A percentile compares a stretch with the other conserved stretches of the same genome.
These are phyloP conservation scores for Striga asiatica DNA, from an alignment of 257 asterid species.

Conservation along the genomic window DNA sequence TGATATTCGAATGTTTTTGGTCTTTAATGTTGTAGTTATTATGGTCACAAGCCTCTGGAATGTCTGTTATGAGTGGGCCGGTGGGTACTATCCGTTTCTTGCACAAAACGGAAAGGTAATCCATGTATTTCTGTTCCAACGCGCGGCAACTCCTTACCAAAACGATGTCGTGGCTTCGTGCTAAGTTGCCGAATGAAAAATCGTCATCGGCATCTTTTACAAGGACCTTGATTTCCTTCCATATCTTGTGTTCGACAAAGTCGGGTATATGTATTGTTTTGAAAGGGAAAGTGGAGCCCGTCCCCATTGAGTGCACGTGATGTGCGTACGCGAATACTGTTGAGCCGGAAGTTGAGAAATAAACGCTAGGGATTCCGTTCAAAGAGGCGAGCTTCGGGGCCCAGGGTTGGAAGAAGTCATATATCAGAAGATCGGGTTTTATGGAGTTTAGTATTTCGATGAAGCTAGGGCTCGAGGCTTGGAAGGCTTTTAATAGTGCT, in stretches of 20 bases:
- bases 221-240: not conserved
- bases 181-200: slow-evolving; percentile 8
- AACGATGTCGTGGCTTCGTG: slow-evolving; percentile 11
- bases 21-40: no score
- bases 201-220: slow-evolving; percentile 11
- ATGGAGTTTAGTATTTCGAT: slow-evolving; percentile 8
- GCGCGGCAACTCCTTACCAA: slow-evolving; percentile 18
- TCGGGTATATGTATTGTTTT: slow-evolving; percentile 6
- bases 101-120: slow-evolving; percentile 20
- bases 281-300: slow-evolving; percentile 16
- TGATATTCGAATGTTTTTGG: not conserved
- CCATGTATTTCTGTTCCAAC: slow-evolving; percentile 21
- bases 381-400: slow-evolving; percentile 19
- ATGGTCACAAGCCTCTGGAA: not conserved
- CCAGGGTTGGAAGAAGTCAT: slow-evolving; percentile 24
- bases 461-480: slow-evolving; percentile 11
- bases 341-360: slow-evolving; percentile 10
- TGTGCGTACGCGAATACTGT: slow-evolving; percentile 1
- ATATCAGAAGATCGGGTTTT: slow-evolving; percentile 12
- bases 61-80: slow-evolving; percentile 20
- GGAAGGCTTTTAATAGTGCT: slow-evolving; percentile 11
- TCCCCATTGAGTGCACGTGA: slow-evolving; percentile 11
- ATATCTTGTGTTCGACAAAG: not conserved
- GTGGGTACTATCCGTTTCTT: slow-evolving; percentile 16
- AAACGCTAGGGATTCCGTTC: slow-evolving; percentile 10